A percentile compares a stretch with the other conserved stretches of the same genome.
Evolutionary conservation across 306 rosid species (phyloP).

Genomic region (Hippophae tibetana): DNA sequence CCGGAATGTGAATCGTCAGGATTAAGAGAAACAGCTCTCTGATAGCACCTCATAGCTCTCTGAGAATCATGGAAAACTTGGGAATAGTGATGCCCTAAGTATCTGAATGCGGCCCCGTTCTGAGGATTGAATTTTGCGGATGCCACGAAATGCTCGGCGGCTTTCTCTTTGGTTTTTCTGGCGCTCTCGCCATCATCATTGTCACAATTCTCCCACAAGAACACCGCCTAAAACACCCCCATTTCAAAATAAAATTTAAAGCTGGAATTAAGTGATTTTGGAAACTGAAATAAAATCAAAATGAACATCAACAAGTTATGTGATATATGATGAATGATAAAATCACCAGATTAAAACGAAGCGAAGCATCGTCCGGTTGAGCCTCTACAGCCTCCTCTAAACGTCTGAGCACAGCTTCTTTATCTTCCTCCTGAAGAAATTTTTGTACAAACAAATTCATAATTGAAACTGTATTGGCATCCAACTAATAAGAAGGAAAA

Average conservation of each 20-base stretch:
- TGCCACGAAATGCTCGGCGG: conserved; percentile 54
- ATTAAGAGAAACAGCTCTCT: conserved; percentile 61
- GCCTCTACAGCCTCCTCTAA: conserved; percentile 30
- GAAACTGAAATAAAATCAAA: background rate
- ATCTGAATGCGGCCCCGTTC: conserved; percentile 60
- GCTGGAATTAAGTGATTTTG: background rate
- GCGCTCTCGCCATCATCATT: conserved; percentile 9
- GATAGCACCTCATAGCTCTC: conserved; percentile 77
- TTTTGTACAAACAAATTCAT: background rate
- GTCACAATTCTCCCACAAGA: conserved; percentile 51
- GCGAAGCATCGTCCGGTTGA: conserved; percentile 39
- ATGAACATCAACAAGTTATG: background rate
- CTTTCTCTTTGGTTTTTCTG: conserved; percentile 34
- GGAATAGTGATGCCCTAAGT: conserved; percentile 55
- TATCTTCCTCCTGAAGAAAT: conserved; percentile 15
- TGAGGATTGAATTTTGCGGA: conserved; percentile 70
- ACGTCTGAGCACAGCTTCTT: conserved; percentile 19
- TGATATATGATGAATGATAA: background rate
- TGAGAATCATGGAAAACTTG: conserved; percentile 29
- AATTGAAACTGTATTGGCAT: background rate
- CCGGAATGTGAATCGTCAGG: conserved; percentile 64
- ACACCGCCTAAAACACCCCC: conserved; percentile 36
- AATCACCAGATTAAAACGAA: conserved; percentile 40
- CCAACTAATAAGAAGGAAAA: background rate
- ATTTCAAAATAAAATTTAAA: background rate